phyloP scores from a whole-genome alignment of 257 asterid species.

The Solanum virginianum region DNA sequence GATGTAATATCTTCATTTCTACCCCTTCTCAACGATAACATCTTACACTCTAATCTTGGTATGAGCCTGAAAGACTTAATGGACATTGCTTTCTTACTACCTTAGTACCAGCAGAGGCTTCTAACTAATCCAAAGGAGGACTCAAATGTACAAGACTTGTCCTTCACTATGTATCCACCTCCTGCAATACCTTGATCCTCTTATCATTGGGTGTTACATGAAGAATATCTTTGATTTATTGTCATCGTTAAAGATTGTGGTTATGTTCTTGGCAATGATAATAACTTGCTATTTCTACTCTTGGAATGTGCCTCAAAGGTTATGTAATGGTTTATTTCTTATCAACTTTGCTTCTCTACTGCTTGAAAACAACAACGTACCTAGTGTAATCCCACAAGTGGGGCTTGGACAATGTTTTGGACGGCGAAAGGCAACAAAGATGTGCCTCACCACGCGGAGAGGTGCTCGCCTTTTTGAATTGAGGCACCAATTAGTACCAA shows the following conservation, averaged over 20 bases:
- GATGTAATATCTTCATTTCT: neutral
- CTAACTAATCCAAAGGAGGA: neutral
- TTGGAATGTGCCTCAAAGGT: neutral
- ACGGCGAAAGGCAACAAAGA: too few relatives aligned
- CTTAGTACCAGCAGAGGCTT: neutral
- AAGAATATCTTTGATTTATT: neutral
- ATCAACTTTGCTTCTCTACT: neutral
- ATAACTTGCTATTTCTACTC: neutral
- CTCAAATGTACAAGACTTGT: neutral
- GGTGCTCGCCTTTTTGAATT: too few relatives aligned
- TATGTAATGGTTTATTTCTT: neutral
- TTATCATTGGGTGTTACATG: neutral
- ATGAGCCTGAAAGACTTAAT: neutral
- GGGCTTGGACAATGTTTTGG: neutral
- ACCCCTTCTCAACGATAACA: neutral
- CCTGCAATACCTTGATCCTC: neutral
- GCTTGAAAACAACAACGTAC: neutral
- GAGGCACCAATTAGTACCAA: too few relatives aligned
- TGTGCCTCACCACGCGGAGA: too few relatives aligned
- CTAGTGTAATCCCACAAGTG: neutral
- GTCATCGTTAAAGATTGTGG: neutral
- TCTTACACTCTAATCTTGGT: neutral
- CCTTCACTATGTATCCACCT: neutral
- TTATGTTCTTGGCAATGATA: neutral
- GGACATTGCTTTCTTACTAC: neutral